phyloP scores from a whole-genome alignment of 176 grass and related monocot species.

The Musa itinerans region DNA sequence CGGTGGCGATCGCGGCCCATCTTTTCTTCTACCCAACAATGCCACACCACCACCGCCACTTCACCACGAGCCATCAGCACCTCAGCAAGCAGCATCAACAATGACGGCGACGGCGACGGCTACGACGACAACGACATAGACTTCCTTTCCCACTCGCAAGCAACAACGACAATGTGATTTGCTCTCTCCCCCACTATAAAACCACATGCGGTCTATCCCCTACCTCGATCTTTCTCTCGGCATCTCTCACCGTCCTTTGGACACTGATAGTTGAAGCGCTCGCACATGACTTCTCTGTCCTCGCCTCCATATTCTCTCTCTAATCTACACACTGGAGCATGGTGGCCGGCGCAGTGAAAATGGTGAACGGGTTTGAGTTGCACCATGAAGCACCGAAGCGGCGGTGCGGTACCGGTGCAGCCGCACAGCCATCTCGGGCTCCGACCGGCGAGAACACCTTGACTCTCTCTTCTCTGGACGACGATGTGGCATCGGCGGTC shows the following conservation, averaged over 20 bases:
- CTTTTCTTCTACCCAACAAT: too few species aligned
- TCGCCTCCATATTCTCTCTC: background rate
- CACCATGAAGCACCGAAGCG: background rate
- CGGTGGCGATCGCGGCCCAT: too few species aligned
- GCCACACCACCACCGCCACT: background rate
- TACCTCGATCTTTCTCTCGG: background rate
- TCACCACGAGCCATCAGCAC: background rate
- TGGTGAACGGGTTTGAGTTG: background rate
- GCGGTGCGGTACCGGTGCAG: background rate
- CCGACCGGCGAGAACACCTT: background rate
- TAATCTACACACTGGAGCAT: background rate
- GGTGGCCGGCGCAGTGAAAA: too few species aligned
- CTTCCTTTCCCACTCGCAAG: background rate
- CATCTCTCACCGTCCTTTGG: background rate
- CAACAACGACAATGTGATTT: background rate
- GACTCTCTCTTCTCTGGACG: slow-evolving; percentile 8
- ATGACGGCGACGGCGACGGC: too few species aligned
- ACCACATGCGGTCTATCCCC: background rate
- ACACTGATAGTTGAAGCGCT: background rate
- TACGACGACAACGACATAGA: background rate
- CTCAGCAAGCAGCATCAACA: background rate
- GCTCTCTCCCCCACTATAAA: background rate
- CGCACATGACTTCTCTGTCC: background rate
- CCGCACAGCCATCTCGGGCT: too few species aligned
- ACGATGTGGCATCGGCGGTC: slow-evolving; percentile 42